Evolutionary conservation across 805 yeast species (phyloP).

Genomic region (Candida qinlingensis): DNA sequence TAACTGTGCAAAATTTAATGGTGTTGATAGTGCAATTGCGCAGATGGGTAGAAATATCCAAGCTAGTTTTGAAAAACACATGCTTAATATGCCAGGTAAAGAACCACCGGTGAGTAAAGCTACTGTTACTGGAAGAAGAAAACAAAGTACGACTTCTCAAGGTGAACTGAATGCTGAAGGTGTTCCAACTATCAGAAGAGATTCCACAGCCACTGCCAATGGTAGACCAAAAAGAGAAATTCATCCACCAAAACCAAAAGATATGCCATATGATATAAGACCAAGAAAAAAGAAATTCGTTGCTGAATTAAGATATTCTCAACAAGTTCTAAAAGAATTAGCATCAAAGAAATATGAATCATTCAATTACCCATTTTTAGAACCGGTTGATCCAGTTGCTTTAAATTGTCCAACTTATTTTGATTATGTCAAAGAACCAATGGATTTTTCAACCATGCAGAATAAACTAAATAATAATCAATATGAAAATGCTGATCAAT

Average conservation of each 20-base stretch:
- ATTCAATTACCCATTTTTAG: conserved; percentile 84
- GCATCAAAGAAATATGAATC: conserved; percentile 76
- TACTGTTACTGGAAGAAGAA: conserved; percentile 17
- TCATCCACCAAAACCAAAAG: conserved; percentile 94
- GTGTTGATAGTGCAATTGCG: conserved; percentile 74
- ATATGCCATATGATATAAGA: conserved; percentile 82
- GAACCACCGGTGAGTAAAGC: conserved; percentile 29
- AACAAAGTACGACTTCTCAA: conserved; percentile 21
- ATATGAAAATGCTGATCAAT: conserved; percentile 84
- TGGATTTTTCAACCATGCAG: conserved; percentile 88
- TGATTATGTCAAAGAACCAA: conserved; percentile 84
- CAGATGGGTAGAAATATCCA: conserved; percentile 89
- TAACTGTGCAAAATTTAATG: conserved; percentile 83
- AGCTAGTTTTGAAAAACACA: conserved; percentile 89
- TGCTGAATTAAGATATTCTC: conserved; percentile 83
- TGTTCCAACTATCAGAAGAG: conserved; percentile 66
- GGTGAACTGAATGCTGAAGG: conserved; percentile 37
- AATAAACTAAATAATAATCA: conserved; percentile 78
- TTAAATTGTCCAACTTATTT: conserved; percentile 86
- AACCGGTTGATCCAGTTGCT: conserved; percentile 94
- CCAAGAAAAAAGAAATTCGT: conserved; percentile 91
- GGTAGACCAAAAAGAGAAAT: conserved; percentile 94
- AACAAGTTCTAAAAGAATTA: conserved; percentile 75
- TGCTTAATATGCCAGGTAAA: conserved; percentile 82
- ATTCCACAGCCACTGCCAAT: conserved; percentile 51